Base-by-base conservation (phyloP, 2,329 filamentous ascomycete genomes). In the Lasiodiplodia citricola region DNA sequence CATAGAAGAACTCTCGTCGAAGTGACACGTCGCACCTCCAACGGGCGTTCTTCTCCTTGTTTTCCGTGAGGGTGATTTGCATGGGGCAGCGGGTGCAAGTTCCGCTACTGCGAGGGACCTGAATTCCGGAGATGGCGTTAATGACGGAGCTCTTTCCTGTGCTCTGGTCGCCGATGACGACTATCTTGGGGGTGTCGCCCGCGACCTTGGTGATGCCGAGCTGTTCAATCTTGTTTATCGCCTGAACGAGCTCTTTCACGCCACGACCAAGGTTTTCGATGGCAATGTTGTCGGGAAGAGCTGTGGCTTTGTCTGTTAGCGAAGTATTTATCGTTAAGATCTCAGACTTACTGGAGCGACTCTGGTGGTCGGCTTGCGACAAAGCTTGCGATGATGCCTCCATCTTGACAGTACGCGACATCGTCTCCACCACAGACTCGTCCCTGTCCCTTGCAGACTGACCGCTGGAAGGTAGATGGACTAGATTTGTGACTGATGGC, bases 71-170 rank as follows among this genome's bases (percentile, higher is more conserved):
- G 0, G 91, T 90, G 63, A 97, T 96, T 67, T 94, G 91, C 0
- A 96, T 86, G 0, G 93, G 93, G 69, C 92, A 96, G 0, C 91
- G 83, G 0, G 94, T 97, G 74, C 94, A 97, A 0, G 91, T 92
- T 0, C 90, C 91, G 4, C 87, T 86, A 51, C 86, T 88, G 1
- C 91, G 85, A 0, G 93, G 93, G 0, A 95, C 87, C 23, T 89
- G 89, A 28, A 96, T 90, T 4, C 90, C 91, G 0, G 80, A 81
- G 5, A 84, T 78, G 0, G 80, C 81, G 66, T 85, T 83, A 14
- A 84, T 82, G 0, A 83, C 76, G 0, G 85, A 93, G 0, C 90
- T 93, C 76, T 97, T 97, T 0, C 94, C 94, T 0, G 93, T 91
- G 0, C 88, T 92, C 74, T 97, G 94, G 60, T 97, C 93, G 0